Evolutionary conservation across 345 rosid genomes (phyloP), one percentile per base, ranked within the genome.

Genomic region (Euphorbia lathyris): DNA sequence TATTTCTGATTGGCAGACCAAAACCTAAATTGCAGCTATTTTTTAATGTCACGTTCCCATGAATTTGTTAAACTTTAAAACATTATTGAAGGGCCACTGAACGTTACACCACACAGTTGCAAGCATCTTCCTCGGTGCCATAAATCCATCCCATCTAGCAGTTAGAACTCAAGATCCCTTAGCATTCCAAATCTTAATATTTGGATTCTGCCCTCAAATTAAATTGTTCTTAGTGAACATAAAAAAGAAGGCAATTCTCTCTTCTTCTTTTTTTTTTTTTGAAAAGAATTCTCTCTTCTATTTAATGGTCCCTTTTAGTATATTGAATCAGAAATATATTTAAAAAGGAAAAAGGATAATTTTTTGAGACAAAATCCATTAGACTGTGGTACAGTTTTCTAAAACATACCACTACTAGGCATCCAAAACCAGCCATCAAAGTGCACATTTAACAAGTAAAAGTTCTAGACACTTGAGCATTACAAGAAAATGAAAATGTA

Each of bases 151-250:
- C 27, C 58, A 53, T 53, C 58, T 53, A 1, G 13, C 32, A 57
- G 30, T 57, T 57, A 25, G 34, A 51, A 51, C 23, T 51, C 56
- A 51, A 57, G 61, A 57, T 57, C 61, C 26, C 5, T 57, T 57
- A 57, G 32, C 11, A 53, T 23, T 53, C 23, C 11, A 27, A 20
- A 1, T 1, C 3, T 53, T 20, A 12, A 57, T 17, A 4, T 25
- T 26, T 26, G 32, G 34, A 12, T 51, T 51, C 11, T 57, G 5
- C 16, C 32, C 32, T 57, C 19, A 57, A 26, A 57, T 57, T 2
- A 57, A 25, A 3, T n/a, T 25, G 27, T 2, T 57, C 12, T 53
- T 20, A 3, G 19, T 20, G 22, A 4, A 20, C 27, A 53, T 53
- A 0, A 22, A 23, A 53, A 9, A 20, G 29, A 53, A 53, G 58